A percentile compares a stretch with the other conserved stretches of the same genome.
phyloP scores from a whole-genome alignment of 495 filamentous ascomycete genomes.

The Aspergillus hancockii region DNA sequence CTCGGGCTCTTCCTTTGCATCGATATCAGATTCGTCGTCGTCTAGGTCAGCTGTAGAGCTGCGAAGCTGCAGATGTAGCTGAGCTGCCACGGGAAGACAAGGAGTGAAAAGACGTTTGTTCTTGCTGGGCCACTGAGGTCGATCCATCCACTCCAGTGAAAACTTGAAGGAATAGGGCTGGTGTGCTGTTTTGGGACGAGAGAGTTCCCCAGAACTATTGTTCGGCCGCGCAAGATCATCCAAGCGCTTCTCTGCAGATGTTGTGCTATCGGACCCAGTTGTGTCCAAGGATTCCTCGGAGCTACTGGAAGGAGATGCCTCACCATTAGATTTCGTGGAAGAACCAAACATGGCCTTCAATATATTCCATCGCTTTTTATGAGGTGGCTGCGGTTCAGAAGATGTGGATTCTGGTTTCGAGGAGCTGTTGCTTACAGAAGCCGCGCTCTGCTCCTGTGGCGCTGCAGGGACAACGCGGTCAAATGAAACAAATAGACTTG shows the following conservation, averaged over 20 bases:
- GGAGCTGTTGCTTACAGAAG: slow-evolving; percentile 42
- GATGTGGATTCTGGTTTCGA: slow-evolving; percentile 29
- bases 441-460: slow-evolving; percentile 37
- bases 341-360: slow-evolving; percentile 66
- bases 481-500: slow-evolving; percentile 63
- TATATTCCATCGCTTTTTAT: slow-evolving; percentile 69
- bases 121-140: slow-evolving; percentile 50
- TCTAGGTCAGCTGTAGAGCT: slow-evolving; percentile 28
- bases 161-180: slow-evolving; percentile 75
- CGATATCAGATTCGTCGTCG: slow-evolving; percentile 34
- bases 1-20: slow-evolving; percentile 20
- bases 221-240: slow-evolving; percentile 30
- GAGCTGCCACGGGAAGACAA: slow-evolving; percentile 71
- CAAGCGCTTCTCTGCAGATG: slow-evolving; percentile 29
- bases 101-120: slow-evolving; percentile 70
- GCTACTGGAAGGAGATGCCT: slow-evolving; percentile 32
- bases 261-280: slow-evolving; percentile 26
- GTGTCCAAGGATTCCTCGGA: slow-evolving; percentile 42
- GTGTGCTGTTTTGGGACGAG: slow-evolving; percentile 46
- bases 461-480: slow-evolving; percentile 57
- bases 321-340: slow-evolving; percentile 30
- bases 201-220: slow-evolving; percentile 29
- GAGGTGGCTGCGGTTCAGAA: slow-evolving; percentile 25
- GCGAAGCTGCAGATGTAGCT: slow-evolving; percentile 43
- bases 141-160: slow-evolving; percentile 73